These are phyloP conservation scores for Podaxis sp. DNA, from an alignment of 768 basidiomycete genomes.

Conservation along the genomic window DNA sequence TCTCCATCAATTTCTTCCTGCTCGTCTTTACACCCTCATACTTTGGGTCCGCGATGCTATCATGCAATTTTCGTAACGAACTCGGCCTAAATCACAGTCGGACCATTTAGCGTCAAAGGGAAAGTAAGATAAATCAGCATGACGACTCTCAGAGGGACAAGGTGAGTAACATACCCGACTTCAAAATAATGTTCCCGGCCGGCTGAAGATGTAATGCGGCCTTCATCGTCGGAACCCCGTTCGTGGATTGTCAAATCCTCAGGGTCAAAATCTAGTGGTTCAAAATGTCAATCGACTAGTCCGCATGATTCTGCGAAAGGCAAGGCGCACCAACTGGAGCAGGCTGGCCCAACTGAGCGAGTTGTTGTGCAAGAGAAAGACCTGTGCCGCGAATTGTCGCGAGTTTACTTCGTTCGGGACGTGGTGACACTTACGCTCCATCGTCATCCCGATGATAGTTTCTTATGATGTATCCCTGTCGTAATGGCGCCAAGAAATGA, in stretches of 20 bases:
- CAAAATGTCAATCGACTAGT: background rate
- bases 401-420: background rate
- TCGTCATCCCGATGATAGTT: constrained; percentile 11
- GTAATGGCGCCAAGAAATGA: too few relatives aligned
- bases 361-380: constrained; percentile 74
- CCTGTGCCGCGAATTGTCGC: constrained; percentile 24
- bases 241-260: constrained; percentile 64
- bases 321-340: constrained; percentile 61
- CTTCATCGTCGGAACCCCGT: constrained; percentile 38
- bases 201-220: constrained; percentile 34
- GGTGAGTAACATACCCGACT: constrained; percentile 61
- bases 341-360: constrained; percentile 74
- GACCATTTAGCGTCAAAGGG: background rate
- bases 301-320: background rate
- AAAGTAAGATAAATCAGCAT: background rate
- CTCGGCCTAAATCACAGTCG: constrained; percentile 53
- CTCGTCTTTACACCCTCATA: constrained; percentile 72
- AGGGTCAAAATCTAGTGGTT: constrained; percentile 64
- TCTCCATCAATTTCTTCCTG: constrained; percentile 55
- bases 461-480: background rate
- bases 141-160: background rate
- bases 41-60: constrained; percentile 72
- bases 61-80: constrained; percentile 60
- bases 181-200: constrained; percentile 79
- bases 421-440: constrained; percentile 21